Base-by-base conservation (phyloP, 768 basidiomycete genomes). In the Cystofilobasidium capitatum region DNA sequence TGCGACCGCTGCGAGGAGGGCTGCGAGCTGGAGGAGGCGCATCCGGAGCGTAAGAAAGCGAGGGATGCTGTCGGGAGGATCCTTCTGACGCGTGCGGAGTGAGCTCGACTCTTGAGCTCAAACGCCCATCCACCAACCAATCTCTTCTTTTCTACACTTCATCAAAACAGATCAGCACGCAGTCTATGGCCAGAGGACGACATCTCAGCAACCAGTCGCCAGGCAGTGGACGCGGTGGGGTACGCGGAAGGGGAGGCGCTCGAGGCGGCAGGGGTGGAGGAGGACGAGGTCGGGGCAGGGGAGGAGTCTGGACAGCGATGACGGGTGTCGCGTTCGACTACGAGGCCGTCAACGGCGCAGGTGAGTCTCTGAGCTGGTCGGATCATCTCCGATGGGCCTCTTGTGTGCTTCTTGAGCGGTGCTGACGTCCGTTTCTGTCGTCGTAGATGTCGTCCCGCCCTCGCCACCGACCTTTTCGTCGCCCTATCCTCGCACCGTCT, bases 221-320 rank as follows among this genome's bases (percentile, higher is more conserved):
- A 13, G 51, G 51, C 51, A 31, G 29, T 31, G 51, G 51, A 55
- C 51, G 51, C 26, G 51, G 51, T 58, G 36, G 59, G 16, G 59
- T 36, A 10, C 10, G 58, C 14, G 49, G 60, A 12, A 17, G 65
- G 26, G 45, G 65, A 12, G 58, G 59, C 20, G n/a, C 59, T 26
- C 55, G 66, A 22, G 20, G 60, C 14, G 66, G 66, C 9, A 47
- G 61, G 12, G 51, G 61, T 5, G 51, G 66, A 26, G 49, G 66
- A 13, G 33, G 59, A n/a, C 49, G 66, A 40, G 66, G 66, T 58
- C 37, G 66, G 33, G 66, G 66, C 16, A 12, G 66, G 33, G 66
- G 66, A 22, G 66, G 66, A 12, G 51, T 39, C 33, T 58, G 40
- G 33, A 42, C 29, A 5, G 55, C 47, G 3, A 57, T 57, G 51